Evolutionary conservation across 495 filamentous ascomycete species (phyloP).

Genomic region (Penicillium bovifimosum): DNA sequence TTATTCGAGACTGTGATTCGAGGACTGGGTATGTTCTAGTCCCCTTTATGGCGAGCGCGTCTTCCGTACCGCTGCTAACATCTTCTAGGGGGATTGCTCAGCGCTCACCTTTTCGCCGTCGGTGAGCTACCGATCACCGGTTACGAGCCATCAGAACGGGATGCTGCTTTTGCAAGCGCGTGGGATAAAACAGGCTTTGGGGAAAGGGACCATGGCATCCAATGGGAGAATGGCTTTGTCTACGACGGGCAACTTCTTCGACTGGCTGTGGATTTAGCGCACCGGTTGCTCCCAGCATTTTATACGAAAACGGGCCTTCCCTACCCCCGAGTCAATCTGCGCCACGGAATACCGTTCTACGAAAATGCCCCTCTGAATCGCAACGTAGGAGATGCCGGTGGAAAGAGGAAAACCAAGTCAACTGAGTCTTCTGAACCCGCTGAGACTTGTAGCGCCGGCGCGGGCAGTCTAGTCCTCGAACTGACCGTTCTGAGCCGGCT

Average conservation of each 20-base stretch:
- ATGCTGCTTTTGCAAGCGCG: slow-evolving; percentile 32
- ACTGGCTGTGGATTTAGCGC: slow-evolving; percentile 75
- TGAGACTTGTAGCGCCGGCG: slow-evolving; percentile 93
- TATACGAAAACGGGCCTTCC: slow-evolving; percentile 84
- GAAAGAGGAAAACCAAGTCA: slow-evolving; percentile 14
- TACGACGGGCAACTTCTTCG: slow-evolving; percentile 88
- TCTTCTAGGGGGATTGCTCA: slow-evolving; percentile 65
- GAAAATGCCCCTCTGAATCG: slow-evolving; percentile 66
- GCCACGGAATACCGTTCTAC: slow-evolving; percentile 88
- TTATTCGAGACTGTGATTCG: slow-evolving; percentile 97
- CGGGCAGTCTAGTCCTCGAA: slow-evolving; percentile 88
- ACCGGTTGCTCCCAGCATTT: slow-evolving; percentile 84
- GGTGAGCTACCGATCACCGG: slow-evolving; percentile 80
- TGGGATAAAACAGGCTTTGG: slow-evolving; percentile 34
- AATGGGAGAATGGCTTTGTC: slow-evolving; percentile 69
- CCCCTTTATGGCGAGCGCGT: no score
- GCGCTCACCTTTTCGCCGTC: slow-evolving; percentile 87
- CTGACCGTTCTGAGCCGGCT: slow-evolving; percentile 86
- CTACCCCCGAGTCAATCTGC: slow-evolving; percentile 90
- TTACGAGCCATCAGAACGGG: slow-evolving; percentile 51
- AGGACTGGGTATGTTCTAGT: slow-evolving; percentile 55
- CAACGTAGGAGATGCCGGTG: slow-evolving; percentile 1
- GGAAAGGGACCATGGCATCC: slow-evolving; percentile 47
- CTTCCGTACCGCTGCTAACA: neutral
- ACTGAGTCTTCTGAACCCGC: slow-evolving; percentile 64